phyloP scores from a whole-genome alignment of 345 rosid genomes.

The Boechera retrofracta region DNA sequence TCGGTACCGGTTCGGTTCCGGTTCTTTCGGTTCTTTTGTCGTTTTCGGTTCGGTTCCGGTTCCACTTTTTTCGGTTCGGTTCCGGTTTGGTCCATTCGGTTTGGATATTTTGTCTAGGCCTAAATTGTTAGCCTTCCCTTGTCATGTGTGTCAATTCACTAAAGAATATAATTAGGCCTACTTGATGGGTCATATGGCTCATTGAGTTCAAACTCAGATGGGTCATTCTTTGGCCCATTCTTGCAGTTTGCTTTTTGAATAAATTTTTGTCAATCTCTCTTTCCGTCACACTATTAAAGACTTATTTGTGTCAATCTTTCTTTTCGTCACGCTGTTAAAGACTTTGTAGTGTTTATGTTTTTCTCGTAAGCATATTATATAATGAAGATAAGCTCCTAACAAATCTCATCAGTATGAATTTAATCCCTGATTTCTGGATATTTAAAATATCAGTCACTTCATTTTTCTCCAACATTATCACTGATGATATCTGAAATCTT shows the following conservation, averaged over 20 bases:
- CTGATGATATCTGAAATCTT: background rate
- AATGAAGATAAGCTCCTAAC: background rate
- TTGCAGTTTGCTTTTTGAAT: background rate
- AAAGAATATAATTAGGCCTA: background rate
- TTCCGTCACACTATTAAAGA: background rate
- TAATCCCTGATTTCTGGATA: slow-evolving; percentile 15
- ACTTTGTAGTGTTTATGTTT: background rate
- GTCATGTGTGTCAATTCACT: background rate
- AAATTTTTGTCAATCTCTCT: background rate
- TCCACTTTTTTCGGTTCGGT: no score
- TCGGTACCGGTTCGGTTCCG: no score
- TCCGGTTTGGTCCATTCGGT: no score
- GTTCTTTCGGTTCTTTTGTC: no score
- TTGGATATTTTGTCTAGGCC: no score
- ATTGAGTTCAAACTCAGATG: slow-evolving; percentile 1
- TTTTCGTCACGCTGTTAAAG: background rate
- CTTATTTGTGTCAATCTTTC: no score
- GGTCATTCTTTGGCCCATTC: background rate
- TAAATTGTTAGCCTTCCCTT: background rate
- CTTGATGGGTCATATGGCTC: background rate
- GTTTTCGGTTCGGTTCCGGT: no score
- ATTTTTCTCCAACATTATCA: background rate
- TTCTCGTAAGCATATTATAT: background rate
- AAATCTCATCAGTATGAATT: background rate
- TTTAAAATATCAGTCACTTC: background rate